Base-by-base conservation (phyloP, 495 filamentous ascomycete species). In the Penicillium nucicola region DNA sequence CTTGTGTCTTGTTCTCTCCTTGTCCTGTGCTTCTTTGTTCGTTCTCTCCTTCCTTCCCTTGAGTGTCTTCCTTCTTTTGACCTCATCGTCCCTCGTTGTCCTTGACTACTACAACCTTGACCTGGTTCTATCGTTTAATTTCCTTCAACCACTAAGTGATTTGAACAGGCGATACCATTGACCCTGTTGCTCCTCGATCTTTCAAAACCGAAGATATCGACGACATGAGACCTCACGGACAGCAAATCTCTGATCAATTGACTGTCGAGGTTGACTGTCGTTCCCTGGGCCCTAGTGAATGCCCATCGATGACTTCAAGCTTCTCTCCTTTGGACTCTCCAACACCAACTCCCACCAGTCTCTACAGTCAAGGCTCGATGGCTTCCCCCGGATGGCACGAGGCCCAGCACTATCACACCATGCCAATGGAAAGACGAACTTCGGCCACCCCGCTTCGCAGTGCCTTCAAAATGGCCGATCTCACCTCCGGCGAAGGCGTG, bases 311-410 rank as follows among this genome's bases (percentile, higher is more conserved):
- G 69, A 67, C 58, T 37, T 72, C 71, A 8, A 74, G 68, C 50
- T 76, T 72, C 52, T 76, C 71, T 33, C 69, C 70, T 45, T 57
- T 74, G 56, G 71, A 75, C 42, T 76, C 73, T 25, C 71, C 71
- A 0, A 75, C 67, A 18, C 70, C 70, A 1, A 76, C 73, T 1
- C 73, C 73, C 5, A 74, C 71, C 14, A 75, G 68, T 50, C 55
- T 74, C 15, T 75, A 75, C 52, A 74, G 73, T 43, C 70, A 75
- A 41, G 58, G 62, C 30, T 71, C 71, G 1, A 42, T 76, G 49
- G 66, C 69, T 20, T 75, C 71, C 0, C 71, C 73, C 1, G 56
- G 61, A 5, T 76, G 73, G 73, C 73, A 68, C 45, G 73, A 75
- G 25, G 58, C 57, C 7, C 53, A 58, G 2, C 56, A 62, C 14